Base-by-base conservation (phyloP, 495 filamentous ascomycete species). In the Neurospora sp. region DNA sequence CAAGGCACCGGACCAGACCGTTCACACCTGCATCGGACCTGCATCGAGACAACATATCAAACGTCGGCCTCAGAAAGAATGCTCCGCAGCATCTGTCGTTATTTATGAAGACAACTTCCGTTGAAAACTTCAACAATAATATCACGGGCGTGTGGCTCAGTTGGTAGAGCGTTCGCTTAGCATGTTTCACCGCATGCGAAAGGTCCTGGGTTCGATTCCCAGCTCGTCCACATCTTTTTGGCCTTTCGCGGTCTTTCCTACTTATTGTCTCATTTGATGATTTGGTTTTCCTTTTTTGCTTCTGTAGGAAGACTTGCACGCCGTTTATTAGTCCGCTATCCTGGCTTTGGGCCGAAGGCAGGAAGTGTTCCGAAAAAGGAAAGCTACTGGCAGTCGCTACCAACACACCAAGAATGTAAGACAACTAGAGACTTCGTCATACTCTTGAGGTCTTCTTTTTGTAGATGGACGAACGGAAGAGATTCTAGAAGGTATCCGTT, bases 121-220 rank as follows among this genome's bases (percentile, higher is more conserved):
- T 2, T 20, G 3, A 9, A 39, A 8, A 0, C 6, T 38, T 61
- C 16, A 71, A 59, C 0, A 14, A 59, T 2, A 10, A 18, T 6
- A 18, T 20, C 27, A 53, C 8, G 70, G 70, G 70, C 70, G 70
- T 71, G 70, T 71, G 70, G 70, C 70, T 71, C 45, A 53, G 45
- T 53, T 53, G 45, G 45, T 53, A 53, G 45, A 53, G 45, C 45
- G 45, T 42, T 47, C 68, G 72, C 42, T 73, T 35, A 35, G 31
- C 31, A 35, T 35, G 31, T 35, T 35, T 35, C 31, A 35, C 31
- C 31, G 31, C 31, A 35, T 35, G 31, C 31, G 31, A 35, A 35
- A 35, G 73, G 73, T 74, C 73, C 73, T 74, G 73, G 73, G 73
- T 74, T 74, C 73, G 73, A 74, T 74, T 74, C 73, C 73, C 73